These are phyloP conservation scores for Herpetomonas tarakana DNA, from an alignment of 208 protist species.

Conservation along the genomic window DNA sequence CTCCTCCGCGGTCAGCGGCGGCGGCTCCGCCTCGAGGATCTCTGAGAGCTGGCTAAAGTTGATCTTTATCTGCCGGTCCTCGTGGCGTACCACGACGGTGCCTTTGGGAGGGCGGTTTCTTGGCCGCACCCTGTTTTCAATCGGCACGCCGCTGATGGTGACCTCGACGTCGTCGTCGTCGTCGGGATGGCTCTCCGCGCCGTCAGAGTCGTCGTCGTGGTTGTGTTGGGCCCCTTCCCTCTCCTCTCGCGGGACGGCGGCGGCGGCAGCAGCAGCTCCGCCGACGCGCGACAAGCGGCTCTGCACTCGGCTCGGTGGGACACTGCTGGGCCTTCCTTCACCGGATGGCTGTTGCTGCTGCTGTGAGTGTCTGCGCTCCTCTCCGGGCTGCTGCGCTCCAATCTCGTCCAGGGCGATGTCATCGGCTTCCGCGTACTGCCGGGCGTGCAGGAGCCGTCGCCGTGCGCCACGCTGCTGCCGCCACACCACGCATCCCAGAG, in stretches of 20 bases:
- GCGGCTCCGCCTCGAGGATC: constrained; percentile 28
- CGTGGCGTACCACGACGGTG: constrained; percentile 13
- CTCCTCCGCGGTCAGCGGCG: constrained; percentile 21
- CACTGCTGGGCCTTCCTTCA: neutral
- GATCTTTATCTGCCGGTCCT: constrained; percentile 12
- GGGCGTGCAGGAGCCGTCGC: neutral
- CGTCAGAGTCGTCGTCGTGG: constrained; percentile 2
- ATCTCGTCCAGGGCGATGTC: constrained; percentile 3
- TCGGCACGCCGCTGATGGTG: constrained; percentile 12
- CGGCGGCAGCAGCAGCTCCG: too few relatives aligned
- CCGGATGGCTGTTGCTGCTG: neutral
- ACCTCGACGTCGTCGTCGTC: neutral
- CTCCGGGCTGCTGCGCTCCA: neutral
- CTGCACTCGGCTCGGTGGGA: neutral
- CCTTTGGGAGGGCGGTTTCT: constrained; percentile 16
- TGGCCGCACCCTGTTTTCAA: constrained; percentile 29
- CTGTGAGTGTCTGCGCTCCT: neutral
- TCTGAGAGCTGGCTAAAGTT: constrained; percentile 12
- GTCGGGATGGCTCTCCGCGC: neutral
- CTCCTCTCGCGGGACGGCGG: neutral
- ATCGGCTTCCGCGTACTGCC: constrained; percentile 3
- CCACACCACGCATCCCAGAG: constrained; percentile 4
- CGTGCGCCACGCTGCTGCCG: constrained; percentile 2
- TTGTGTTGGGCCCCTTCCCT: constrained; percentile 4
- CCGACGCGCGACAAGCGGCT: neutral